Evolutionary conservation across 176 grass and related monocot genomes (phyloP), one percentile per base, ranked within the genome.

Genomic region (Raddia guianensis): DNA sequence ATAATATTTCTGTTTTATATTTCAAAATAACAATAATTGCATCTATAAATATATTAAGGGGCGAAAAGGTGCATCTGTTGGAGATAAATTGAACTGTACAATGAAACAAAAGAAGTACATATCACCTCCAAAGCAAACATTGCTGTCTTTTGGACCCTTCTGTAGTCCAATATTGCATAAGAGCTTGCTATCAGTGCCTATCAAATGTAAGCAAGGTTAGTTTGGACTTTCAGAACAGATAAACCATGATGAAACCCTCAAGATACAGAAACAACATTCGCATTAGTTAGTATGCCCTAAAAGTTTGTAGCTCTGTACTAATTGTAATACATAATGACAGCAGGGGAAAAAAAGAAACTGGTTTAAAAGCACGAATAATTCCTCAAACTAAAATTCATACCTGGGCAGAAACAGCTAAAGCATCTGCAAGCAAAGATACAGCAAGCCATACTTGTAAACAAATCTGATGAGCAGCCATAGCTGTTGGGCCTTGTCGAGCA

Each of bases 391-490:
- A 58, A 54, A 76, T 35, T 44, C 18, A 71, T 66, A 89, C 87
- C 87, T 89, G 82, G n/a, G 87, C 49, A 81, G 87, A 89, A 72
- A 92, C 83, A 84, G 86, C 90, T 82, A 92, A 84, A 43, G 90
- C 70, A 73, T 92, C 90, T 44, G 90, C 83, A 73, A 92, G 90
- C 79, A 92, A 70, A 68, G 91, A 93, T 68, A 93, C 94, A 72
- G 91, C 94, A 75, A 97, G 74, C 94, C 94, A 97, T 84, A 98
- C 85, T 94, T 98, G 95, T 70, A 98, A 94, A 76, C 95, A 98
- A 49, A 98, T 90, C 82, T 98, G 95, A 88, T 98, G 95, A 86
- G 91, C 95, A 11, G 92, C 90, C 95, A 98, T 98, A 63, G 92
- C 92, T 70, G 89, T 71, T 85, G 92, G 95, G 35, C 95, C 95